Percentiles rank a stretch among this genome's conserved stretches.
These are phyloP conservation scores for Tolypocladium sp. DNA, from an alignment of 2,329 filamentous ascomycete genomes.

Conservation along the genomic window DNA sequence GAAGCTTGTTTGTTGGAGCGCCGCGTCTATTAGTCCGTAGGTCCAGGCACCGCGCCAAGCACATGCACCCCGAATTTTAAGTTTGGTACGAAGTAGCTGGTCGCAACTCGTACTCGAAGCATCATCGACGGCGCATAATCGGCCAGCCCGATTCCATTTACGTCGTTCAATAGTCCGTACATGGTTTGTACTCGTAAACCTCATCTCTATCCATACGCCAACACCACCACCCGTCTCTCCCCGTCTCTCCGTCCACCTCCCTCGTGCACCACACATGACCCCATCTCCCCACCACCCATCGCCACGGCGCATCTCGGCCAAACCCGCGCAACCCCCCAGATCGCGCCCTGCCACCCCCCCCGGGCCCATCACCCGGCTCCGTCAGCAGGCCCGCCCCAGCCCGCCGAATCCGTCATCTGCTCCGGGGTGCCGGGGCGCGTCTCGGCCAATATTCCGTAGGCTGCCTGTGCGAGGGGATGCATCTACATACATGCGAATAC, in stretches of 20 bases:
- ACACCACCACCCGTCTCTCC: too few species aligned
- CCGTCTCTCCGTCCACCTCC: neutral
- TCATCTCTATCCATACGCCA: neutral
- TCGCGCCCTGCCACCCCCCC: neutral
- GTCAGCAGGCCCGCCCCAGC: neutral
- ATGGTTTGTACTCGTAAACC: neutral
- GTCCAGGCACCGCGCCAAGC: too few species aligned
- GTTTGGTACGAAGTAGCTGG: too few species aligned
- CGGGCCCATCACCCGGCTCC: neutral
- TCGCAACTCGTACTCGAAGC: neutral
- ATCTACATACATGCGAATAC: neutral
- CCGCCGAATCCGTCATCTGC: neutral
- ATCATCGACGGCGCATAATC: neutral
- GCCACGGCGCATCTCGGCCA: neutral
- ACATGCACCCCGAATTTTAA: too few species aligned
- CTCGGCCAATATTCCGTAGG: neutral
- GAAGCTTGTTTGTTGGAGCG: too few species aligned
- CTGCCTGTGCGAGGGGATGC: neutral
- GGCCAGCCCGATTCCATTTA: too few species aligned
- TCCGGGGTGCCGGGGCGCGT: neutral
- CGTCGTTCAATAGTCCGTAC: neutral
- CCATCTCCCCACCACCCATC: neutral
- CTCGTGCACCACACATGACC: neutral
- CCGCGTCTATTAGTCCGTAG: too few species aligned
- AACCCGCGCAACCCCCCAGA: neutral